Conservation (phyloP, 805 yeast genomes). For the Candida caryicola region DNA sequence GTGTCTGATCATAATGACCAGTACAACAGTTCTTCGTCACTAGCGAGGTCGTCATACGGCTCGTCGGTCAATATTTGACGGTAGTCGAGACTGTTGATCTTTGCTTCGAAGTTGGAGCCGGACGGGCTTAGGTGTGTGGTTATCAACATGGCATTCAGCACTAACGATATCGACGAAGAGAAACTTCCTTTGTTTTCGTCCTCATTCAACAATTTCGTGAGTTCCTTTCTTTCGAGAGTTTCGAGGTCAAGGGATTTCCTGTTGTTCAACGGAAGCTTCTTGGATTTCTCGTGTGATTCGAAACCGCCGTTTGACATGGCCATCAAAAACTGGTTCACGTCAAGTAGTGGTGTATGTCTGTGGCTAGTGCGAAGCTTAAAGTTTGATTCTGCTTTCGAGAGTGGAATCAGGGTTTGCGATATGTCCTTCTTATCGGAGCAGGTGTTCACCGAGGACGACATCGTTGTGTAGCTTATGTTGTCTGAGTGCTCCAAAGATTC, state of each 20-base stretch:
- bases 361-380: neutral
- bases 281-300: constrained; percentile 4
- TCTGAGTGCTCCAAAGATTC: constrained; percentile 3
- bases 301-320: constrained; percentile 4
- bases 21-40: constrained; percentile 1
- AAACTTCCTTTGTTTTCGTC: constrained; percentile 1
- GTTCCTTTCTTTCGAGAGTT: constrained; percentile 12
- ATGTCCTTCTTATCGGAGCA: neutral
- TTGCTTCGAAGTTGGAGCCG: constrained; percentile 1
- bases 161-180: constrained; percentile 13
- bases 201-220: constrained; percentile 11
- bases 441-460: constrained; percentile 1
- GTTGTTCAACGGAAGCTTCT: constrained; percentile 15
- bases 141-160: constrained; percentile 21
- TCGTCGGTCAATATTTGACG: constrained; percentile 6
- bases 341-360: constrained; percentile 1
- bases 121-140: constrained; percentile 4
- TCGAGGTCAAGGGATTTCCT: constrained; percentile 22
- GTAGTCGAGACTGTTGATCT: constrained; percentile 7
- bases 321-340: constrained; percentile 3
- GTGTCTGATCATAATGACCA: neutral
- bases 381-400: neutral
- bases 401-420: constrained; percentile 3
- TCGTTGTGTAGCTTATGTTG: neutral
- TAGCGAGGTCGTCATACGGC: constrained; percentile 1